Percentiles rank a stretch among this genome's conserved stretches.
phyloP scores from a whole-genome alignment of 2,329 filamentous ascomycete species.

The Cercospora sp. region DNA sequence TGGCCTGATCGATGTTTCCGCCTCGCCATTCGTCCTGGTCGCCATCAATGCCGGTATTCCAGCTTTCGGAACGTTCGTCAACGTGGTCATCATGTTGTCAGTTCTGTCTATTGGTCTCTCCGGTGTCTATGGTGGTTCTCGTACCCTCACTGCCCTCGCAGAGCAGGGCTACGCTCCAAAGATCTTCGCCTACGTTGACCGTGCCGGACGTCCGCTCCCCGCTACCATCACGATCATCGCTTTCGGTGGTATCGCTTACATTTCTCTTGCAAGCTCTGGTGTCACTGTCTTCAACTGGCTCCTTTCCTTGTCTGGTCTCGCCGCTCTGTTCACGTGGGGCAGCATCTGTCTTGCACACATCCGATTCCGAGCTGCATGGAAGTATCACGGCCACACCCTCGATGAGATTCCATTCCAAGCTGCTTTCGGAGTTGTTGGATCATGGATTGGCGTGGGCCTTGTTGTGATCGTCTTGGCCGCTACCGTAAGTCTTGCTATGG shows the following conservation, averaged over 20 bases:
- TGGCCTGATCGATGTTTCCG: slow-evolving; percentile 63
- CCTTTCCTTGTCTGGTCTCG: slow-evolving; percentile 69
- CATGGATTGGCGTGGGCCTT: slow-evolving; percentile 74
- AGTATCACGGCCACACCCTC: slow-evolving; percentile 61
- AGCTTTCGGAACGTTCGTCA: slow-evolving; percentile 84
- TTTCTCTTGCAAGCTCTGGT: slow-evolving; percentile 52
- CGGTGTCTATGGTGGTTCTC: slow-evolving; percentile 84
- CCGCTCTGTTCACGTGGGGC: slow-evolving; percentile 74
- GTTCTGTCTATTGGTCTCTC: slow-evolving; percentile 73
- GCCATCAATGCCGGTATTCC: slow-evolving; percentile 75
- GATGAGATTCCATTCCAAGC: slow-evolving; percentile 78
- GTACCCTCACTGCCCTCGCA: slow-evolving; percentile 84
- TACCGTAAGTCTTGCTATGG: slow-evolving; percentile 48
- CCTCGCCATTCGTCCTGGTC: slow-evolving; percentile 91
- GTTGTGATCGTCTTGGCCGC: slow-evolving; percentile 75
- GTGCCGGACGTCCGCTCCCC: slow-evolving; percentile 59
- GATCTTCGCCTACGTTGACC: slow-evolving; percentile 62
- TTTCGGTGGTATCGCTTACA: slow-evolving; percentile 62
- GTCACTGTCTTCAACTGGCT: slow-evolving; percentile 62
- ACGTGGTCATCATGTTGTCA: slow-evolving; percentile 87
- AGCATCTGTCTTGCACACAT: slow-evolving; percentile 66
- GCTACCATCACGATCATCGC: slow-evolving; percentile 46
- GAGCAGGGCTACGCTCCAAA: slow-evolving; percentile 67
- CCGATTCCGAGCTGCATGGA: slow-evolving; percentile 64
- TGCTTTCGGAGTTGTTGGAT: slow-evolving; percentile 75